Evolutionary conservation across 2,329 filamentous ascomycete genomes (phyloP), one percentile per base, ranked within the genome.

Genomic region (Chaetomium strumarium): DNA sequence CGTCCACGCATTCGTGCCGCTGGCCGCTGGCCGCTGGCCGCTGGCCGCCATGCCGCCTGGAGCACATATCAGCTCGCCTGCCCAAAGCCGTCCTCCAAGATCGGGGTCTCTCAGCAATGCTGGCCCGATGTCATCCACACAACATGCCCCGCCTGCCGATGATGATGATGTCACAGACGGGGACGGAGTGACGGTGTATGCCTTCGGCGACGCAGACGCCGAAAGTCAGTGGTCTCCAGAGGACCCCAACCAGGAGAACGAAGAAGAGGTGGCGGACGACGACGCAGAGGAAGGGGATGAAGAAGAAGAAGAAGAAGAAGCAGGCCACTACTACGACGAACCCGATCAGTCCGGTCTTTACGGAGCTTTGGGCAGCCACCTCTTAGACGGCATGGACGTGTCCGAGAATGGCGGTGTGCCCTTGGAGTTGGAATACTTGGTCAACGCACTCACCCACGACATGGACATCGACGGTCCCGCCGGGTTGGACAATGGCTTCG

Each of bases 341-440:
- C 38, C 42, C 37, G 48, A 46, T 19, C 51, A 57, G 20, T 30
- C 49, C 8, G 34, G 31, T 11, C 49, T 36, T 41, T 49, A 54
- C 24, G 24, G 24, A 7, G 24, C 4, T 24, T 24, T 54, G 33
- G 57, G 55, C 50, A 54, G 47, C 36, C 57, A 61, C 55, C 50
- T 58, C 20, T 59, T 57, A 8, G 62, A 62, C 36, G 56, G 58
- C 20, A 45, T 56, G 14, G 63, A 64, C 51, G 55, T 59, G 55
- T 62, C 60, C 9, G 63, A 61, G 30, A 59, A 54, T 42, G 49
- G 51, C 17, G 62, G 53, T 11, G 59, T 56, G 5, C 58, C 62
- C 13, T 46, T 61, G 45, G 34, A 37, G 34, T 46, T 61, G 45
- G 34, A 37, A 14, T 37, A 37, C 14, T 37, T n/a, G 34, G 34